Base-by-base conservation (phyloP, 140 eudicot genomes). In the Anethum foeniculum region DNA sequence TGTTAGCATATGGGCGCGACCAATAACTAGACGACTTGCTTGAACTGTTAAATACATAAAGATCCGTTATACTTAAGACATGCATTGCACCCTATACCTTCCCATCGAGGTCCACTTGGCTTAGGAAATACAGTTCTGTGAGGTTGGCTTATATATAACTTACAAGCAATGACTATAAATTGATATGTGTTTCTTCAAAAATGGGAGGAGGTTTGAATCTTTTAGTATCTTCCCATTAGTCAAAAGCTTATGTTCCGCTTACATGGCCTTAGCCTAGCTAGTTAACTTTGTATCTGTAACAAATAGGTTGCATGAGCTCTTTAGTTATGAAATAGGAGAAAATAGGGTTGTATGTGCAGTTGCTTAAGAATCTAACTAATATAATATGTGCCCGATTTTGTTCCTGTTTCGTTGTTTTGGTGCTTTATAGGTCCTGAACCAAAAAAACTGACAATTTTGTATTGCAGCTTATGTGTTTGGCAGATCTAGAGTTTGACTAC, bases 401-500 rank as follows among this genome's bases (percentile, higher is more conserved):
- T 13, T n/a, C 51, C 14, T 27, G 34, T 27, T 27, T 34, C 18
- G 5, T 41, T 43, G 25, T 49, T 39, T 44, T 19, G 7, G 44
- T 13, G 18, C 25, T 60, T 39, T 27, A 43, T 19, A 30, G 60
- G 4, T 65, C 36, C 78, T 27, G 16, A 2, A 44, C 16, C 32
- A 16, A 43, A 64, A 12, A 41, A 48, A 65, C 30, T 79, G 76
- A 79, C 77, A 3, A 28, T 39, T 77, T 44, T 80, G 15, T 79
- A 1, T 62, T 85, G 86, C 91, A 90, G 93, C 88, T 90, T 39
- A 84, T 90, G 86, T 90, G 91, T 79, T 85, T 88, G 84, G 90
- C 91, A 41, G 94, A 88, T 84, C 80, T 90, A 79, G 94, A 88
- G 88, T 90, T 90, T 34, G 94, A 90, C 77, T 90, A 90, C 85